Percentiles rank a stretch among this genome's conserved stretches.
Conservation (phyloP, 306 rosid genomes). For the Cucurbita argyrosperma region DNA sequence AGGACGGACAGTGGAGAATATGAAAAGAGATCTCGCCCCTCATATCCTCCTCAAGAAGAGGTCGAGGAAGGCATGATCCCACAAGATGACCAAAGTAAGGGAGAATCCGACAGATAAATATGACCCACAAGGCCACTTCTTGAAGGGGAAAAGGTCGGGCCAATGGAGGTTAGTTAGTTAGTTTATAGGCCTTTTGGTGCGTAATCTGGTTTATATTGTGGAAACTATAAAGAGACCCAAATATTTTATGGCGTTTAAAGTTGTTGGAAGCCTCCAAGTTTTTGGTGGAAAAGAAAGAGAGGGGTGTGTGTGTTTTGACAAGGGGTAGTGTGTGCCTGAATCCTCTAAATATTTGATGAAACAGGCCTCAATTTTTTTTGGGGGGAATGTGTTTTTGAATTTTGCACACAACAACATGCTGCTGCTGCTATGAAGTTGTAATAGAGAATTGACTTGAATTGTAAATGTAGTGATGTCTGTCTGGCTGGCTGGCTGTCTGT, state of each 20-base stretch:
- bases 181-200: background rate
- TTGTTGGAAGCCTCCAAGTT: background rate
- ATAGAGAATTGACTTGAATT: background rate
- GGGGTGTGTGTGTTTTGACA: background rate
- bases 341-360: background rate
- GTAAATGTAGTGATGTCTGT: background rate
- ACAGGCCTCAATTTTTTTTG: background rate
- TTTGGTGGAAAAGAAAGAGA: background rate
- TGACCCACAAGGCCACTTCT: background rate
- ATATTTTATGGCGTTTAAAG: background rate
- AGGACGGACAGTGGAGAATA: slow-evolving; percentile 6
- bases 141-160: background rate
- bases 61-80: slow-evolving; percentile 66
- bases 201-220: background rate
- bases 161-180: background rate
- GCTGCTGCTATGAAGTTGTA: background rate
- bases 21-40: slow-evolving; percentile 15
- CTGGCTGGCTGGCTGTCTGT: background rate
- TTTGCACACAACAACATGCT: too few species aligned
- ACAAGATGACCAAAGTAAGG: slow-evolving; percentile 16
- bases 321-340: background rate
- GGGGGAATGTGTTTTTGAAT: background rate
- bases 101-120: background rate
- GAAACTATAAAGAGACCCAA: background rate
- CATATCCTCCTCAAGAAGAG: slow-evolving; percentile 40